A percentile compares a stretch with the other conserved stretches of the same genome.
Conservation (phyloP, 179 eudicot genomes). For the Gypsophila paniculata region DNA sequence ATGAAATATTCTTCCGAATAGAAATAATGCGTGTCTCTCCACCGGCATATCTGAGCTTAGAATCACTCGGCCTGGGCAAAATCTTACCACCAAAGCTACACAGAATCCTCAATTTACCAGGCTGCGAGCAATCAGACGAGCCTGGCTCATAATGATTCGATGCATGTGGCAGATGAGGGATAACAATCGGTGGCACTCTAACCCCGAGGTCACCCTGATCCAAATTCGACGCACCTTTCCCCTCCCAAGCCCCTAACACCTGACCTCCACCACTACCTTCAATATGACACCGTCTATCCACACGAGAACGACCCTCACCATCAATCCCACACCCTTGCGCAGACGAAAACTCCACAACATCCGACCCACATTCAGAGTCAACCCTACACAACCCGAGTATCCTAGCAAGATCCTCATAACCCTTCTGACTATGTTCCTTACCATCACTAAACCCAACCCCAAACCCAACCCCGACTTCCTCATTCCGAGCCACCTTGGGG, state of each 20-base stretch:
- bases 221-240: slow-evolving; percentile 24
- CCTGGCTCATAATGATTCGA: slow-evolving; percentile 34
- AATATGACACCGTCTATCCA: slow-evolving; percentile 30
- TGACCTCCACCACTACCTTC: slow-evolving; percentile 26
- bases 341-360: slow-evolving; percentile 38
- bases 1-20: slow-evolving; percentile 46
- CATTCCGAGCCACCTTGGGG: slow-evolving; percentile 35
- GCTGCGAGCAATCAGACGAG: slow-evolving; percentile 36
- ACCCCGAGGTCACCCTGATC: slow-evolving; percentile 31
- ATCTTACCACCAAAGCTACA: slow-evolving; percentile 90
- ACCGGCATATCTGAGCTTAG: slow-evolving; percentile 78
- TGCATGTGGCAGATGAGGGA: slow-evolving; percentile 37
- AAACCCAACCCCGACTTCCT: slow-evolving; percentile 28
- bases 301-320: slow-evolving; percentile 29
- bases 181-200: slow-evolving; percentile 36
- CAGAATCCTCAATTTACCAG: slow-evolving; percentile 67
- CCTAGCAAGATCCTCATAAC: slow-evolving; percentile 52
- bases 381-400: slow-evolving; percentile 43
- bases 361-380: slow-evolving; percentile 48
- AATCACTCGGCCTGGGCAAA: slow-evolving; percentile 77
- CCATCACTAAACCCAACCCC: slow-evolving; percentile 32
- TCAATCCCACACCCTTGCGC: slow-evolving; percentile 36
- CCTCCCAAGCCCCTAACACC: slow-evolving; percentile 25
- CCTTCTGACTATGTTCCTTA: slow-evolving; percentile 32
- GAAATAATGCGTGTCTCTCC: slow-evolving; percentile 83